phyloP scores from a whole-genome alignment of 2,329 filamentous ascomycete genomes.

The Pestalotiopsis fici region DNA sequence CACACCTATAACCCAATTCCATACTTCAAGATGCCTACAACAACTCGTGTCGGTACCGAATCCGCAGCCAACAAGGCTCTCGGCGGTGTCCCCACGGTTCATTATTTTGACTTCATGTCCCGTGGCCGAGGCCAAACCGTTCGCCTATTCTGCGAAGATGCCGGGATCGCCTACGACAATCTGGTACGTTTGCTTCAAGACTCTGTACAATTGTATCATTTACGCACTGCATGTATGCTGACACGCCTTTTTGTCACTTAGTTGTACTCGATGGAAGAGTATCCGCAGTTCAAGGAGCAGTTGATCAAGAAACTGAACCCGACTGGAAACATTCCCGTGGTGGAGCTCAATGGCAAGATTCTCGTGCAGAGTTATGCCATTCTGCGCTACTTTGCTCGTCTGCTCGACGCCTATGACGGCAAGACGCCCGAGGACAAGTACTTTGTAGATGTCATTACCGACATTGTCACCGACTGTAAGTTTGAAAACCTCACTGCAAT shows the following conservation, averaged over 20 bases:
- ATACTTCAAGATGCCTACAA: background rate
- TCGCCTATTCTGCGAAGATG: background rate
- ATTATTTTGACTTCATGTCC: slow-evolving; percentile 5
- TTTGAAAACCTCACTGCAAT: background rate
- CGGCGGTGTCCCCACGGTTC: background rate
- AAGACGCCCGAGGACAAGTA: slow-evolving; percentile 7
- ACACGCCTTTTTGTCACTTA: background rate
- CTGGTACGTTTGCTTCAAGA: background rate
- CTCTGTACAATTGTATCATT: background rate
- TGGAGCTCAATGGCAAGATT: background rate
- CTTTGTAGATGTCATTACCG: background rate
- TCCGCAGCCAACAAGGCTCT: background rate
- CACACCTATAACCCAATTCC: background rate
- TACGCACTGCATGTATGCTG: background rate
- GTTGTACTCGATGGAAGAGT: background rate
- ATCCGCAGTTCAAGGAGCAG: background rate
- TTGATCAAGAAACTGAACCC: background rate
- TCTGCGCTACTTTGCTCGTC: background rate
- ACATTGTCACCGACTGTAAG: slow-evolving; percentile 1
- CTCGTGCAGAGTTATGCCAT: background rate
- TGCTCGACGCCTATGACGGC: background rate
- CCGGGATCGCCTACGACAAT: background rate
- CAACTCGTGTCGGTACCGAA: background rate
- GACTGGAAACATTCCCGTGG: background rate
- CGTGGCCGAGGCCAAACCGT: background rate